Conservation (phyloP, 2,329 filamentous ascomycete species). For the Aspergillus udagawae region DNA sequence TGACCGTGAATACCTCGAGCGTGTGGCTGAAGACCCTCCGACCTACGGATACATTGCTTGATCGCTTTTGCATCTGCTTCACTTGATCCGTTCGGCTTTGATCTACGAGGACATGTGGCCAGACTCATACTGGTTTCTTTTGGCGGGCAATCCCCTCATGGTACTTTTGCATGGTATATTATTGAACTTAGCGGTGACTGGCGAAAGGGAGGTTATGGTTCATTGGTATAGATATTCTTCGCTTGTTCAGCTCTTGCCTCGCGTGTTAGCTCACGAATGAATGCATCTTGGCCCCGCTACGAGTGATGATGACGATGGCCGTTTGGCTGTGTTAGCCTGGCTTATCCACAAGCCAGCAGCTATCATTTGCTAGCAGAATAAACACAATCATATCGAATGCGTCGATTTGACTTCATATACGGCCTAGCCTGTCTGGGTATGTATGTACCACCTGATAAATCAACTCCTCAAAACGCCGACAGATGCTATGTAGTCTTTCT, state of each 20-base stretch:
- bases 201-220: conserved; percentile 5
- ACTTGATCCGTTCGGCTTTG: background rate
- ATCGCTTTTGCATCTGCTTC: background rate
- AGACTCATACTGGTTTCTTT: background rate
- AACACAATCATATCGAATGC: background rate
- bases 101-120: background rate
- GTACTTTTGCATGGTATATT: background rate
- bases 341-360: background rate
- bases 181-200: conserved; percentile 25
- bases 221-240: conserved; percentile 9
- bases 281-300: background rate
- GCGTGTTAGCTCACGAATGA: background rate
- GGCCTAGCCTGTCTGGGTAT: background rate
- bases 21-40: conserved; percentile 40
- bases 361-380: conserved; percentile 5
- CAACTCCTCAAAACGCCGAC: background rate
- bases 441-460: background rate
- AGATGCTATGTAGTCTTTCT: background rate
- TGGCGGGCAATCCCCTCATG: background rate
- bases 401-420: background rate
- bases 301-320: background rate
- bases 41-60: conserved; percentile 45
- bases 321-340: too few relatives aligned
- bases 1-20: conserved; percentile 51
- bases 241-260: background rate